Evolutionary conservation across 768 basidiomycete genomes (phyloP).

Genomic region (Xerocomellus amylosporus): DNA sequence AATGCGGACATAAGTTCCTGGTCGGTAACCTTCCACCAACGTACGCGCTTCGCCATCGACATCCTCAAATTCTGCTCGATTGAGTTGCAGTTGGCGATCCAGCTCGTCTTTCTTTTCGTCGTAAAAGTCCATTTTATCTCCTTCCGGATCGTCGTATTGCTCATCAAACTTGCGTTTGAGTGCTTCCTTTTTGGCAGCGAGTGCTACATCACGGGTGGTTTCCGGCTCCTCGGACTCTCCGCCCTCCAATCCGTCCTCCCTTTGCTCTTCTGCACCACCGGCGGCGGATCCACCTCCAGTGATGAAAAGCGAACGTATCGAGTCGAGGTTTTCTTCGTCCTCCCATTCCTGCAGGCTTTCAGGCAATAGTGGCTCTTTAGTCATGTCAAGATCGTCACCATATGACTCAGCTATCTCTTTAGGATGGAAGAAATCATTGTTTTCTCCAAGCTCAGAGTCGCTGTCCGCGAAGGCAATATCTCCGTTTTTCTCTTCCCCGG

Average conservation of each 20-base stretch:
- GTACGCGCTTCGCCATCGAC: slow-evolving; percentile 75
- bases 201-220: slow-evolving; percentile 45
- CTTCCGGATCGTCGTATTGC: slow-evolving; percentile 89
- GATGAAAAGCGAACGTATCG: slow-evolving; percentile 86
- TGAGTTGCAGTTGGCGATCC: slow-evolving; percentile 75
- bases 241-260: slow-evolving; percentile 39
- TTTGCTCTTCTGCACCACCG: slow-evolving; percentile 40
- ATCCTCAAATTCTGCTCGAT: slow-evolving; percentile 80
- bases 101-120: slow-evolving; percentile 90
- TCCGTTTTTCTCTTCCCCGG: slow-evolving; percentile 34
- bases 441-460: slow-evolving; percentile 67
- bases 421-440: slow-evolving; percentile 71
- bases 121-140: slow-evolving; percentile 82
- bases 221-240: slow-evolving; percentile 32
- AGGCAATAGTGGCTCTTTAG: slow-evolving; percentile 55
- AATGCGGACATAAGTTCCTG: slow-evolving; percentile 90
- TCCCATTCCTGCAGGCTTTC: slow-evolving; percentile 73
- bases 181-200: slow-evolving; percentile 84
- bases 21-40: slow-evolving; percentile 85
- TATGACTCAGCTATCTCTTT: slow-evolving; percentile 37
- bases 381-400: slow-evolving; percentile 62
- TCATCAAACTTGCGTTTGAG: slow-evolving; percentile 96
- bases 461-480: slow-evolving; percentile 72
- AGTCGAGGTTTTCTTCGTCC: slow-evolving; percentile 80
- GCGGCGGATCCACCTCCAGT: slow-evolving; percentile 52